Percentiles rank a stretch among this genome's conserved stretches.
Evolutionary conservation across 108 stramenopile species (phyloP).

Genomic region (Cyclotella kingstonii): DNA sequence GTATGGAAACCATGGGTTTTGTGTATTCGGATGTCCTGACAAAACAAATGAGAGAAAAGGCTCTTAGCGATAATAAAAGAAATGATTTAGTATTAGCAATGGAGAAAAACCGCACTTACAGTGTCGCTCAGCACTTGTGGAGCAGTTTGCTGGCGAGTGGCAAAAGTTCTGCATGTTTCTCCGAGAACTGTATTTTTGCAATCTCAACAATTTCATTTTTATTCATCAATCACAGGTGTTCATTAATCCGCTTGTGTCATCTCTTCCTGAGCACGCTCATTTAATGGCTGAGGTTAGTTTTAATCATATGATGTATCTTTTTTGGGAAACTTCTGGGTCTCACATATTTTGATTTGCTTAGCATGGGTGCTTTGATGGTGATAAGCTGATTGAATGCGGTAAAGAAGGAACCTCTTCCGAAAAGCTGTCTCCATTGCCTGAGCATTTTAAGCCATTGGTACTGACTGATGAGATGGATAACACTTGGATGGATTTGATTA

Average conservation of each 20-base stretch:
- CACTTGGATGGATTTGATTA: constrained; percentile 22
- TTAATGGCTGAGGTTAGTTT: constrained; percentile 42
- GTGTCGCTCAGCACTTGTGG: constrained; percentile 50
- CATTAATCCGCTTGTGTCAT: constrained; percentile 51
- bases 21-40: constrained; percentile 45
- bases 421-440: constrained; percentile 13
- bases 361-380: constrained; percentile 20
- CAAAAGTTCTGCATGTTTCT: neutral
- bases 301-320: neutral
- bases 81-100: constrained; percentile 16
- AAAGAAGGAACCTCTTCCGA: neutral
- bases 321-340: neutral
- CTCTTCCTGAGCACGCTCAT: constrained; percentile 55
- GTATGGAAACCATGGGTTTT: constrained; percentile 63
- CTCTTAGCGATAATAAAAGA: constrained; percentile 20
- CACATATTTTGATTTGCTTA: neutral
- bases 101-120: neutral
- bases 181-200: neutral
- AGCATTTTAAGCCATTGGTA: constrained; percentile 15
- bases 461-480: constrained; percentile 33
- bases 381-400: constrained; percentile 11
- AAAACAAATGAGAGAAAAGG: constrained; percentile 24
- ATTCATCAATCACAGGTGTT: constrained; percentile 18
- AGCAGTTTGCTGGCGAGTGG: constrained; percentile 5
- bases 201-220: neutral